A percentile compares a stretch with the other conserved stretches of the same genome.
phyloP scores from a whole-genome alignment of 805 yeast genomes.

The Saccharomycopsis guyanensis region DNA sequence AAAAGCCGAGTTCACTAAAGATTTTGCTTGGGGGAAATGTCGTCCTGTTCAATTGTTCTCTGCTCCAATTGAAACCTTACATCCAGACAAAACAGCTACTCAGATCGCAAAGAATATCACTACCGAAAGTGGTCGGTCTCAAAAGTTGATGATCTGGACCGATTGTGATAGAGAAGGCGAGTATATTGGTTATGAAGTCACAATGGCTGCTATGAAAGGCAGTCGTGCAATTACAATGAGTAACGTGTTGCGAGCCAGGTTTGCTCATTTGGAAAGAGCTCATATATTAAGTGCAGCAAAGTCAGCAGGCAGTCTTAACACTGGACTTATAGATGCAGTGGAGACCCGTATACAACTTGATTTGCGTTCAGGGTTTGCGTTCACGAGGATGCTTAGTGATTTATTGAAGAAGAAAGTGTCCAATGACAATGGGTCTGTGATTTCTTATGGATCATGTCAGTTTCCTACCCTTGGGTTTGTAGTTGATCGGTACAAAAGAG shows the following conservation, averaged over 20 bases:
- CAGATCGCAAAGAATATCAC: constrained; percentile 60
- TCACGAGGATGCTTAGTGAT: constrained; percentile 72
- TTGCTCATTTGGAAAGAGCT: constrained; percentile 74
- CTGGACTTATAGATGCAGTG: constrained; percentile 74
- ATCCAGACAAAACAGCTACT: constrained; percentile 34
- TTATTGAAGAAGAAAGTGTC: constrained; percentile 31
- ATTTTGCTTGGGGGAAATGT: constrained; percentile 59
- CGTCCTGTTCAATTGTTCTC: constrained; percentile 59
- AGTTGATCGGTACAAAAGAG: constrained; percentile 80
- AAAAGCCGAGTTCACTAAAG: constrained; percentile 54
- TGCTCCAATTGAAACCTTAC: constrained; percentile 49
- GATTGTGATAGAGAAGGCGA: constrained; percentile 98
- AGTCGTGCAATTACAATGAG: constrained; percentile 41
- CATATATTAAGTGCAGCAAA: constrained; percentile 75
- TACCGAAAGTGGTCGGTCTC: constrained; percentile 52
- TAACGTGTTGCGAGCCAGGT: constrained; percentile 65
- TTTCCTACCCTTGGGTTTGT: constrained; percentile 96
- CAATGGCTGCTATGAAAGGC: constrained; percentile 52
- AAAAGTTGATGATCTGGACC: constrained; percentile 86
- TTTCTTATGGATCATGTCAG: constrained; percentile 91
- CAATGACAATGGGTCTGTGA: constrained; percentile 25
- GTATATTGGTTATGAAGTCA: constrained; percentile 79
- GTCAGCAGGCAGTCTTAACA: constrained; percentile 56
- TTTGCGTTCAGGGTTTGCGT: constrained; percentile 79
- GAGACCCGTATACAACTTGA: constrained; percentile 81